Percentiles rank a stretch among this genome's conserved stretches.
Conservation (phyloP, 306 rosid species). For the Morella rubra region DNA sequence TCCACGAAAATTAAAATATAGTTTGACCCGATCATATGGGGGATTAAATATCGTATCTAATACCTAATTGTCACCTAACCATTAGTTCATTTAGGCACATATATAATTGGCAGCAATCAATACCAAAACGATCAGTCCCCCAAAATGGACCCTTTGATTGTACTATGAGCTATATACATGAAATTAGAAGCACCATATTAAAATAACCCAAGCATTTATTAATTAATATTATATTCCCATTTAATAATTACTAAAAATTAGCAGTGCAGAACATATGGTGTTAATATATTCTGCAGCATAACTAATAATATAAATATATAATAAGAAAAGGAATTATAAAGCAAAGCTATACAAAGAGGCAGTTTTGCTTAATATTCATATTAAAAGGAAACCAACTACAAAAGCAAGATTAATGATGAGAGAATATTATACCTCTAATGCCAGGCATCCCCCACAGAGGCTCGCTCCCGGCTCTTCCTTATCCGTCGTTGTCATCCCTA, state of each 20-base stretch:
- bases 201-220: no score
- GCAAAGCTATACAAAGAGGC: background rate
- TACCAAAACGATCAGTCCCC: no score
- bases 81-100: background rate
- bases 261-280: background rate
- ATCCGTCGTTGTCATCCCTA: background rate
- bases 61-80: constrained; percentile 18
- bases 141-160: no score
- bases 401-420: background rate
- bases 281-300: background rate
- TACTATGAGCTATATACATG: no score
- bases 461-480: background rate
- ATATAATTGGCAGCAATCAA: background rate
- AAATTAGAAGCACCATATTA: no score
- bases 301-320: background rate
- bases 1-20: background rate
- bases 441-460: background rate
- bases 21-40: constrained; percentile 23
- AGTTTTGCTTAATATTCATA: background rate
- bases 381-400: background rate
- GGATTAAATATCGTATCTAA: constrained; percentile 10
- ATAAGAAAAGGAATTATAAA: background rate
- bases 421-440: background rate
- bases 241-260: no score
- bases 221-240: no score